phyloP scores from a whole-genome alignment of 2,329 filamentous ascomycete genomes.

The Pseudocercospora cruenta region DNA sequence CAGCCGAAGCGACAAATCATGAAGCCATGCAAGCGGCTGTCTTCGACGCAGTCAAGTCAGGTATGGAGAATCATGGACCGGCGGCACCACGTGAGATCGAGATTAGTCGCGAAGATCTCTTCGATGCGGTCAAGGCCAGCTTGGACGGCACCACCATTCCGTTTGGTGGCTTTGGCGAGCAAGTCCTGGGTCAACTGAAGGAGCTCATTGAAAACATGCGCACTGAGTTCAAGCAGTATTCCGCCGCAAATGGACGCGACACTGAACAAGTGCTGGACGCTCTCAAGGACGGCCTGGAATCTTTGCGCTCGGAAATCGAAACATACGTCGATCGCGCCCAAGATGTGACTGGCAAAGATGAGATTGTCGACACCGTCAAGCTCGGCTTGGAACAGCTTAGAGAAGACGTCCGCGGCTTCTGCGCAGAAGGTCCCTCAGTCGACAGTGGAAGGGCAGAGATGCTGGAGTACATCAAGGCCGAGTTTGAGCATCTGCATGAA shows the following conservation, averaged over 20 bases:
- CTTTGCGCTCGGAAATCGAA: slow-evolving; percentile 78
- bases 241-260: slow-evolving; percentile 75
- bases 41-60: slow-evolving; percentile 62
- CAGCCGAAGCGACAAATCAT: slow-evolving; percentile 43
- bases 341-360: slow-evolving; percentile 72
- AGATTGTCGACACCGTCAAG: slow-evolving; percentile 72
- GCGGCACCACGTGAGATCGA: slow-evolving; percentile 48
- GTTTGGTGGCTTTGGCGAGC: slow-evolving; percentile 58
- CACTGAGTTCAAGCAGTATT: slow-evolving; percentile 74
- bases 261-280: slow-evolving; percentile 88
- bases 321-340: slow-evolving; percentile 74
- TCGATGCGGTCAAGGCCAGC: slow-evolving; percentile 61
- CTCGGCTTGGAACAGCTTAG: slow-evolving; percentile 68
- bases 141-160: slow-evolving; percentile 58
- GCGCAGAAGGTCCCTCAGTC: slow-evolving; percentile 47
- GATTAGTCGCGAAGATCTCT: slow-evolving; percentile 56
- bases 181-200: slow-evolving; percentile 63
- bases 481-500: slow-evolving; percentile 65
- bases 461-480: slow-evolving; percentile 56
- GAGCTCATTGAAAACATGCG: slow-evolving; percentile 64
- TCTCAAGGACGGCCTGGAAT: slow-evolving; percentile 83
- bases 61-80: slow-evolving; percentile 54
- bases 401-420: slow-evolving; percentile 60
- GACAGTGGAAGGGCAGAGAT: slow-evolving; percentile 51
- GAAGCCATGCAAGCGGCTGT: slow-evolving; percentile 59